Conservation (phyloP, 495 filamentous ascomycete species). For the Penicillium herquei region DNA sequence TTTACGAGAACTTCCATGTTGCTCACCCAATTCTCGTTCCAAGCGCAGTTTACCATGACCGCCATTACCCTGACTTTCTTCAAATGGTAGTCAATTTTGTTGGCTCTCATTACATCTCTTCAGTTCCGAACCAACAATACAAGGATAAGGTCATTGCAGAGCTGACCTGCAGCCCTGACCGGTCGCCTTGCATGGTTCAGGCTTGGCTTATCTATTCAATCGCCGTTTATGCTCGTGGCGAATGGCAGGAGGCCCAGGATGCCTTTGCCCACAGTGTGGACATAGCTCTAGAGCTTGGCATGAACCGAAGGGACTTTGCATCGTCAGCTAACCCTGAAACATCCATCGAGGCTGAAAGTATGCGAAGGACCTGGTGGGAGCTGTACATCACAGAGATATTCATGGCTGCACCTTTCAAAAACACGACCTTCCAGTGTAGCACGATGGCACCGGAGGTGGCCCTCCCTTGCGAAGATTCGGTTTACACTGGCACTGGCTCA, state of each 20-base stretch:
- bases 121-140: slow-evolving; percentile 20
- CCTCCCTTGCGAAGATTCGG: slow-evolving; percentile 39
- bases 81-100: slow-evolving; percentile 38
- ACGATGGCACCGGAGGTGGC: slow-evolving; percentile 33
- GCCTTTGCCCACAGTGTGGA: slow-evolving; percentile 31
- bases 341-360: slow-evolving; percentile 37
- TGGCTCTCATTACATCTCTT: slow-evolving; percentile 35
- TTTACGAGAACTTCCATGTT: slow-evolving; percentile 42
- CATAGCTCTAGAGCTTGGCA: slow-evolving; percentile 37
- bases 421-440: slow-evolving; percentile 30
- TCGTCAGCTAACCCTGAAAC: slow-evolving; percentile 18
- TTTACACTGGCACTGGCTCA: slow-evolving; percentile 26
- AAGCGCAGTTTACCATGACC: slow-evolving; percentile 28
- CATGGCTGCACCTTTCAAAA: slow-evolving; percentile 32
- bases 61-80: slow-evolving; percentile 36
- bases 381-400: slow-evolving; percentile 39
- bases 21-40: slow-evolving; percentile 42
- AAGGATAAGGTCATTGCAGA: slow-evolving; percentile 26
- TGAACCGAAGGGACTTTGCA: slow-evolving; percentile 37
- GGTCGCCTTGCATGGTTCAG: slow-evolving; percentile 37
- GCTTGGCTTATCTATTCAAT: slow-evolving; percentile 40
- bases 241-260: slow-evolving; percentile 32
- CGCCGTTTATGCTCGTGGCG: slow-evolving; percentile 33
- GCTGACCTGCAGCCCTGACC: slow-evolving; percentile 25
- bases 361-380: slow-evolving; percentile 46